These are phyloP conservation scores for Athelia sp. DNA, from an alignment of 1,284 basidiomycete genomes.

Conservation along the genomic window DNA sequence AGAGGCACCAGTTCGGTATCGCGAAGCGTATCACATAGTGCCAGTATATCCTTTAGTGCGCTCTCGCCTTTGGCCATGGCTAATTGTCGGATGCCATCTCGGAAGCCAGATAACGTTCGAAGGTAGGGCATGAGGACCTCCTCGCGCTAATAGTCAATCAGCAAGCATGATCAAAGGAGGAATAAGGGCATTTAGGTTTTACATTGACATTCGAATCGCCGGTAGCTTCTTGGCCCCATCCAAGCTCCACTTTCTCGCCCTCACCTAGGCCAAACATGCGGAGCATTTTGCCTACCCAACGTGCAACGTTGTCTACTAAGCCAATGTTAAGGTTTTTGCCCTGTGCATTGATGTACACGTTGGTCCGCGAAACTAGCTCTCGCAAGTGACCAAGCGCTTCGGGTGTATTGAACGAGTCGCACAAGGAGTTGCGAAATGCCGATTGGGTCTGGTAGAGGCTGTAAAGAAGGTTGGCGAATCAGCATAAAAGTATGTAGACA, in stretches of 20 bases:
- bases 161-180: constrained; percentile 7
- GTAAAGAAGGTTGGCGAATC: constrained; percentile 2
- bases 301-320: constrained; percentile 70
- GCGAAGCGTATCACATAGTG: constrained; percentile 84
- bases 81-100: constrained; percentile 82
- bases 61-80: constrained; percentile 72
- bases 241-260: constrained; percentile 60
- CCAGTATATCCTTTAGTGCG: constrained; percentile 73
- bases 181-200: constrained; percentile 32
- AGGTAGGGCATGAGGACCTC: constrained; percentile 89
- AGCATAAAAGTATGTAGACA: constrained; percentile 12
- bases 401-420: constrained; percentile 97
- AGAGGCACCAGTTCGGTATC: constrained; percentile 89
- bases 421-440: constrained; percentile 85
- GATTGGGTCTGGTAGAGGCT: constrained; percentile 77
- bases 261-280: constrained; percentile 94
- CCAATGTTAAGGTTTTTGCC: constrained; percentile 62
- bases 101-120: constrained; percentile 82
- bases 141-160: constrained; percentile 55
- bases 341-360: constrained; percentile 79
- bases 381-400: constrained; percentile 74
- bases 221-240: constrained; percentile 63
- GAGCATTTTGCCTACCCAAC: constrained; percentile 89
- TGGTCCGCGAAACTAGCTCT: constrained; percentile 84
- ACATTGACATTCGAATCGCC: constrained; percentile 45